These are phyloP conservation scores for Sanghuangporus baumii DNA, from an alignment of 1,284 basidiomycete genomes.

Conservation along the genomic window DNA sequence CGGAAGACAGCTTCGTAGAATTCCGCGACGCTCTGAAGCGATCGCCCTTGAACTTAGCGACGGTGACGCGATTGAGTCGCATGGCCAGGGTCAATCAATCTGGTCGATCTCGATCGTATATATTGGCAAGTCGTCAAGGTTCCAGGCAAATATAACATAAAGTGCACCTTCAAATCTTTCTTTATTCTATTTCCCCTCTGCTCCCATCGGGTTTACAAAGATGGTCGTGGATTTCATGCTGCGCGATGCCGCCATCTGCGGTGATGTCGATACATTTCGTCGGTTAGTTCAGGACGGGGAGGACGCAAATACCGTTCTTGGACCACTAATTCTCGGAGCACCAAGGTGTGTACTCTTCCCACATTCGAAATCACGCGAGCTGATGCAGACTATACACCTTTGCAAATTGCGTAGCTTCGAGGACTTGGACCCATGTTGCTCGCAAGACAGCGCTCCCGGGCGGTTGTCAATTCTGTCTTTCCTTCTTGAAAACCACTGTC, in stretches of 20 bases:
- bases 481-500: conserved; percentile 46
- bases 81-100: not conserved
- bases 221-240: conserved; percentile 25
- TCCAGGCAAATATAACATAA: not conserved
- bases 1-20: not conserved
- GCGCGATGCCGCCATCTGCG: conserved; percentile 51
- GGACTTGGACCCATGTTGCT: conserved; percentile 59
- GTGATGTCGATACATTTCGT: conserved; percentile 46
- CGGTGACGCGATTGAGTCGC: not conserved
- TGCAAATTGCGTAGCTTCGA: conserved; percentile 44
- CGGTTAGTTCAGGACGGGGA: conserved; percentile 53
- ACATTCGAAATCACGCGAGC: not conserved
- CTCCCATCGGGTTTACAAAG: not conserved
- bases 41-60: not conserved
- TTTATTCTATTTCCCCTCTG: not conserved
- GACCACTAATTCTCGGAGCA: conserved; percentile 58
- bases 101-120: not conserved
- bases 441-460: conserved; percentile 34
- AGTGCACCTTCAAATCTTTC: not conserved
- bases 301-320: conserved; percentile 59
- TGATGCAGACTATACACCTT: not conserved
- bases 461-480: conserved; percentile 51
- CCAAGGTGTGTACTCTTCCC: conserved; percentile 42
- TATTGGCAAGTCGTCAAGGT: not conserved
- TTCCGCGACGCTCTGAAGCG: not conserved